Conservation (phyloP, 1,284 basidiomycete genomes). For the Irpex sp. region DNA sequence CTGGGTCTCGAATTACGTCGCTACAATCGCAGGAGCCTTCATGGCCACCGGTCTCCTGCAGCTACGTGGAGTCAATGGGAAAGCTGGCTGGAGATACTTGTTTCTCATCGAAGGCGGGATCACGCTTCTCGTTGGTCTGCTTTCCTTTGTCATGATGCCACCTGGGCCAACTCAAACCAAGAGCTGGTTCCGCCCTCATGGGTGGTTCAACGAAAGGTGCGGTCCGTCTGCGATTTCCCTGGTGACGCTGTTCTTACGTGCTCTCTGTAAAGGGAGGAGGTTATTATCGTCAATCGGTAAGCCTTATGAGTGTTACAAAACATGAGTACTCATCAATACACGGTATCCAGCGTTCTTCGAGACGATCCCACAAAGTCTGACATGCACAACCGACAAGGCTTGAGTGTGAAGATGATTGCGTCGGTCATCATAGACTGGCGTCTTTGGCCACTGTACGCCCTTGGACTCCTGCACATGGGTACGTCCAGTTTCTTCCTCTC, state of each 20-base stretch:
- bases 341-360: conserved; percentile 44
- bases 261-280: conserved; percentile 25
- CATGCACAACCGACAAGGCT: conserved; percentile 76
- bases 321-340: too few species aligned
- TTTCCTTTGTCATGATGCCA: conserved; percentile 67
- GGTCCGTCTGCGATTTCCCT: neutral
- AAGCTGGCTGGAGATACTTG: conserved; percentile 54
- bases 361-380: conserved; percentile 69
- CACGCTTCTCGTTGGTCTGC: conserved; percentile 52
- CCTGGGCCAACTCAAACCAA: conserved; percentile 65
- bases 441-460: conserved; percentile 65
- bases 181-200: conserved; percentile 60
- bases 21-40: conserved; percentile 50
- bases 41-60: conserved; percentile 59
- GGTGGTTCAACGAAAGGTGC: conserved; percentile 58
- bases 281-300: conserved; percentile 35
- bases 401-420: conserved; percentile 50
- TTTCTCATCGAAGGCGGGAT: conserved; percentile 51
- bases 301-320: neutral
- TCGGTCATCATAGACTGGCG: conserved; percentile 56
- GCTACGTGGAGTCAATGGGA: conserved; percentile 51
- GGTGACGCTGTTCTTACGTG: neutral
- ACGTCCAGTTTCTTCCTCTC: conserved; percentile 5
- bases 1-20: conserved; percentile 58
- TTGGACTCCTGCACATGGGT: conserved; percentile 37